Base-by-base conservation (phyloP, 345 rosid genomes). In the Isatis tinctoria region DNA sequence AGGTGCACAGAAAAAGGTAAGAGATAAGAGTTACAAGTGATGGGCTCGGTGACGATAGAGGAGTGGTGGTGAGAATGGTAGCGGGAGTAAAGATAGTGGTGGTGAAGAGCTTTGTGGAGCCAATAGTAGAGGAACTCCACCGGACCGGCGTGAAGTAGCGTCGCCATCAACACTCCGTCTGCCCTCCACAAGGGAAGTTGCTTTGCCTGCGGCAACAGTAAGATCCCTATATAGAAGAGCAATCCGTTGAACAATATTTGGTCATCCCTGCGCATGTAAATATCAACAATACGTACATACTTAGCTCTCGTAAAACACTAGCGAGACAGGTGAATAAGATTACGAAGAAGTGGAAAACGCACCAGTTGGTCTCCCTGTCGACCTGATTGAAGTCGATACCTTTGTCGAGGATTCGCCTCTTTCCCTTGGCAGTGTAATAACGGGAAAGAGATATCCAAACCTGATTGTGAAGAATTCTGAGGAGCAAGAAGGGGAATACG, bases 31-130 rank as follows among this genome's bases (percentile, higher is more conserved):
- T 74, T 81, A 88, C 92, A 86, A 10, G 92, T 84, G 60, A 88
- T 92, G n/a, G 98, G 95, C 72, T 92, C 93, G 14, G 93, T 90
- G 81, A 78, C 93, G 3, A 90, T 84, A 60, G 98, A 93, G 45
- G 95, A 85, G 76, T 90, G 97, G 65, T 88, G 98, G 35, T 93
- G 98, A n/a, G 98, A 93, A 63, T 90, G 98, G 76, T 93, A 87
- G 47, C 95, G 93, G 33, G 91, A 82, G 82, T 93, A 93, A 63
- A 92, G 92, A 63, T 49, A 88, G 74, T 90, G 92, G 75, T 90
- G 97, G 72, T 92, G 97, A 4, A 92, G 78, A 13, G 89, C 92
- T 56, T 85, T 74, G 65, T 92, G 97, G 18, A 90, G 73, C 98
- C 98, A 92, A 41, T 88, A 92, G 74, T 90, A 90, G 1, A 90